A percentile compares a stretch with the other conserved stretches of the same genome.
phyloP scores from a whole-genome alignment of 371 early-diverging fungal genomes.

The Saksenaea oblongispora region DNA sequence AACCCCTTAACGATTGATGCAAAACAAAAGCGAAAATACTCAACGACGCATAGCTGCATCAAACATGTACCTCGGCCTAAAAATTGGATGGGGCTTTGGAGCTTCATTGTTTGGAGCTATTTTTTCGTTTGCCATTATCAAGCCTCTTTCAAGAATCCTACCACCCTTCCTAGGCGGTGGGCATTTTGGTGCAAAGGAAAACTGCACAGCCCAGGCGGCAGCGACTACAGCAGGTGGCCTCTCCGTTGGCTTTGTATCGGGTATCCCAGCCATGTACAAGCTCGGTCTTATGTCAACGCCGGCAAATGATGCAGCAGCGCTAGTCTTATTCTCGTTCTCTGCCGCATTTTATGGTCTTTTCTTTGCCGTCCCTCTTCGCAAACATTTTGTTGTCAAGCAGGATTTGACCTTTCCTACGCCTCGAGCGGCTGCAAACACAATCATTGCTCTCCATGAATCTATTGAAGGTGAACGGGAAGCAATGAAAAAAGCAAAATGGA shows the following conservation, averaged over 20 bases:
- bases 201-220: slow-evolving; percentile 67
- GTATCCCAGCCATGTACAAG: slow-evolving; percentile 72
- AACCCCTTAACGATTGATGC: background rate
- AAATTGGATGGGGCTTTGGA: slow-evolving; percentile 74
- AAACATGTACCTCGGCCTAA: slow-evolving; percentile 75
- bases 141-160: slow-evolving; percentile 50
- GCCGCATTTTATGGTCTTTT: slow-evolving; percentile 72
- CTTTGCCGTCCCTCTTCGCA: slow-evolving; percentile 72
- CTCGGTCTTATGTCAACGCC: slow-evolving; percentile 57
- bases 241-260: slow-evolving; percentile 64
- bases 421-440: slow-evolving; percentile 70
- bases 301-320: slow-evolving; percentile 48
- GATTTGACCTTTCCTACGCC: slow-evolving; percentile 72
- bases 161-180: slow-evolving; percentile 57
- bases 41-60: slow-evolving; percentile 58
- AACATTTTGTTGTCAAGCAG: slow-evolving; percentile 70
- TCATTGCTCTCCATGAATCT: slow-evolving; percentile 59
- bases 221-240: slow-evolving; percentile 73
- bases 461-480: slow-evolving; percentile 43
- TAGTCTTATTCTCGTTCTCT: slow-evolving; percentile 54
- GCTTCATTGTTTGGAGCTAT: slow-evolving; percentile 73
- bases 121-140: slow-evolving; percentile 67
- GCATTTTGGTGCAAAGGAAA: slow-evolving; percentile 70
- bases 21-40: background rate
- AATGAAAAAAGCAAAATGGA: slow-evolving; percentile 44